Evolutionary conservation across 2,329 filamentous ascomycete genomes (phyloP).

Genomic region (Hyphodiscus sp.): DNA sequence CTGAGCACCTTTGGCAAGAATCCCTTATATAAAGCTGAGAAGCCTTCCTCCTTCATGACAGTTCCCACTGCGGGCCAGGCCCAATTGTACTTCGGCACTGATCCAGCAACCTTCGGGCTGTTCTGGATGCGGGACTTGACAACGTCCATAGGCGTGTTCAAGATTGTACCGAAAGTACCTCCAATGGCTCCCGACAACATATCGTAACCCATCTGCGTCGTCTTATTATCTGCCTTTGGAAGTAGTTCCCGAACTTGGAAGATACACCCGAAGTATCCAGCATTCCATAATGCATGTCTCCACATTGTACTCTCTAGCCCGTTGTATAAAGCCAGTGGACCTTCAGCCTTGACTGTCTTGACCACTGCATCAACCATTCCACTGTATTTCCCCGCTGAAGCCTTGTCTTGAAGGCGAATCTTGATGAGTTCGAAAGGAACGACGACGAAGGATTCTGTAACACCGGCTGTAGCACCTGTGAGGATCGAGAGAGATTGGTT

Average conservation of each 20-base stretch:
- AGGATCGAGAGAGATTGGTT: slow-evolving; percentile 87
- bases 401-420: slow-evolving; percentile 94
- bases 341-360: slow-evolving; percentile 81
- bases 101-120: slow-evolving; percentile 73
- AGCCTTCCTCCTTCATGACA: slow-evolving; percentile 89
- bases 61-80: slow-evolving; percentile 82
- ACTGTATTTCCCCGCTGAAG: slow-evolving; percentile 80
- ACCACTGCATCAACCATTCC: slow-evolving; percentile 73
- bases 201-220: slow-evolving; percentile 77
- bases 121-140: slow-evolving; percentile 99
- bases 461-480: slow-evolving; percentile 89
- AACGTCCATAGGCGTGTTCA: slow-evolving; percentile 96
- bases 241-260: slow-evolving; percentile 88
- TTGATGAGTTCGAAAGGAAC: slow-evolving; percentile 98
- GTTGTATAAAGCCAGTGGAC: slow-evolving; percentile 85
- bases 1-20: slow-evolving; percentile 92
- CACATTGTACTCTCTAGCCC: slow-evolving; percentile 94
- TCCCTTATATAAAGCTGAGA: slow-evolving; percentile 89
- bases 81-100: slow-evolving; percentile 96
- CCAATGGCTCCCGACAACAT: slow-evolving; percentile 80
- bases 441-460: slow-evolving; percentile 93
- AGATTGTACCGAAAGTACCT: slow-evolving; percentile 81
- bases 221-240: slow-evolving; percentile 75
- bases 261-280: slow-evolving; percentile 96
- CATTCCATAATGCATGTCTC: slow-evolving; percentile 92